Base-by-base conservation (phyloP, 768 basidiomycete species). In the Lactarius akahatsu region DNA sequence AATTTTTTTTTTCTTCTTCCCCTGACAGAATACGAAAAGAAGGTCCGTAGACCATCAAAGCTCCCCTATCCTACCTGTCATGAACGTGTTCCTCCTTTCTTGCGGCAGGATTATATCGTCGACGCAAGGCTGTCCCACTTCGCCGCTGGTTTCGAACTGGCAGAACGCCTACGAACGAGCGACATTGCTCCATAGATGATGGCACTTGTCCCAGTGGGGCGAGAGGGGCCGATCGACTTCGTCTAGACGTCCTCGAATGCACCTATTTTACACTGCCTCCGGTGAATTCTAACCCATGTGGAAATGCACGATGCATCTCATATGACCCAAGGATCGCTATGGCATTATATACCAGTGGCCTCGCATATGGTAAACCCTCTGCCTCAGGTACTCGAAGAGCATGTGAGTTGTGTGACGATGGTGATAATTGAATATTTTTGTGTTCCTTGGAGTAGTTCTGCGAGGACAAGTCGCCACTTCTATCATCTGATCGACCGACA, bases 111-210 rank as follows among this genome's bases (percentile, higher is more conserved):
- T 7, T 82, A 78, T 70, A 81, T 87, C 1, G 79, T 94, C 2
- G 94, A 96, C 71, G 90, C 92, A 8, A 84, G 86, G 64, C 78
- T 96, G 7, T 84, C 83, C n/a, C 87, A 91, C 74, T 83, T 93
- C 63, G 92, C 89, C 0, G 77, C 80, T 26, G 93, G 92, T 5
- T 89, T 85, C 73, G 80, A 85, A 61, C 76, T 91, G 70, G 84
- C 85, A 1, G 77, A 79, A 70, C 76, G 73, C 63, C 60, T 83
- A 55, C 64, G 70, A 50, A 64, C 70, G 38, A 76, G 77, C 38
- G 66, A 70, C 26, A 56, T 62, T 18, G 41, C 58, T 36, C 45
- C 57, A 41, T 62, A 59, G 57, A 20, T 13, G 36, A 23, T 28
- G 30, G 47, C 10, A 52, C 45, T 26, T 40, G 10, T 54, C 47